phyloP scores from a whole-genome alignment of 2,329 filamentous ascomycete genomes.

The Ilyonectria robusta region DNA sequence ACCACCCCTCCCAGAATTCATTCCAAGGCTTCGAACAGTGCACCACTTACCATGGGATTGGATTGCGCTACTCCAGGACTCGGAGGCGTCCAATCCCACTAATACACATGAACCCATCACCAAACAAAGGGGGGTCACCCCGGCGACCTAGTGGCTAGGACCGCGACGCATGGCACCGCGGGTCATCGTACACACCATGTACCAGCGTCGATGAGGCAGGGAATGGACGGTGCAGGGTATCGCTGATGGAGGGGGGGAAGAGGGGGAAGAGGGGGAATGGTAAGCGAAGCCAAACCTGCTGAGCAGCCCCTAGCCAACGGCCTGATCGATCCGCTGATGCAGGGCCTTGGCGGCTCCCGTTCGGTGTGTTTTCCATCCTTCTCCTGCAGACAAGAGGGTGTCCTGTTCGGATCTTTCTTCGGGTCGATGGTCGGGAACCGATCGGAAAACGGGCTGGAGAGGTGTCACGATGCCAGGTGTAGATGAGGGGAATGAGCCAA shows the following conservation, averaged over 20 bases:
- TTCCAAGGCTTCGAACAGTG: not conserved
- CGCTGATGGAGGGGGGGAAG: not conserved
- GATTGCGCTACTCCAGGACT: not conserved
- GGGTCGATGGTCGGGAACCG: slow-evolving; percentile 30
- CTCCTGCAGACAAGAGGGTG: slow-evolving; percentile 30
- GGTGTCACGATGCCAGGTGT: not conserved
- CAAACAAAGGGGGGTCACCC: slow-evolving; percentile 6
- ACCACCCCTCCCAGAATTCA: no score
- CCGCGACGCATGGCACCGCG: slow-evolving; percentile 11
- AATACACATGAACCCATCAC: not conserved
- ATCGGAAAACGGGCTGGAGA: slow-evolving; percentile 23
- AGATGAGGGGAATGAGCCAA: slow-evolving; percentile 1
- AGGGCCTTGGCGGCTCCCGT: slow-evolving; percentile 2
- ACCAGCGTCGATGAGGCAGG: slow-evolving; percentile 22
- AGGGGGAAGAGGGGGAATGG: slow-evolving; percentile 18
- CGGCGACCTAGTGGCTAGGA: not conserved
- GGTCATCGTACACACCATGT: slow-evolving; percentile 27
- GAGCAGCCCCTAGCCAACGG: slow-evolving; percentile 20
- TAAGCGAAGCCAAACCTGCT: slow-evolving; percentile 21
- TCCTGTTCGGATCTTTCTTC: slow-evolving; percentile 30
- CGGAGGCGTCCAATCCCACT: not conserved
- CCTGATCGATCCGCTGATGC: slow-evolving; percentile 26
- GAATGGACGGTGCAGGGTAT: slow-evolving; percentile 1
- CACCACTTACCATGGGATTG: not conserved
- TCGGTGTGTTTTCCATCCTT: slow-evolving; percentile 20